phyloP scores from a whole-genome alignment of 2,329 filamentous ascomycete genomes.

The Polytolypa hystricis region DNA sequence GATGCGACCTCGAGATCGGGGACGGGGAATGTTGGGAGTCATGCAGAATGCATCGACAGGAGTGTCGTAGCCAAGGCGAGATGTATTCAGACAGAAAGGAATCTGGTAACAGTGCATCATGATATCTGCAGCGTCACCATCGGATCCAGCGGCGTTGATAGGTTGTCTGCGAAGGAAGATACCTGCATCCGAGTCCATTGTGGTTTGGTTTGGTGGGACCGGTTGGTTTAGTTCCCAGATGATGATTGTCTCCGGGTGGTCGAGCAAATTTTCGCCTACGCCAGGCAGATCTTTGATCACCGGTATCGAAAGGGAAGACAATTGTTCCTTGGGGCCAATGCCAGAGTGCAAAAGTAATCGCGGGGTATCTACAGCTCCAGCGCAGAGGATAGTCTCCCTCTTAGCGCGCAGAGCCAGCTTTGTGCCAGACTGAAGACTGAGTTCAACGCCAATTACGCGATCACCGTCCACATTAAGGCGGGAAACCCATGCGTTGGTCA shows the following conservation, averaged over 20 bases:
- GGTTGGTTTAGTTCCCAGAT: conserved; percentile 72
- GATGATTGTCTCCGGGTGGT: conserved; percentile 56
- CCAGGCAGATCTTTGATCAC: conserved; percentile 50
- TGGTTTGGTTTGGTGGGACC: conserved; percentile 68
- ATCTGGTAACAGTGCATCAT: conserved; percentile 99
- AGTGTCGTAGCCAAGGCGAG: conserved; percentile 62
- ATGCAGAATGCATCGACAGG: conserved; percentile 78
- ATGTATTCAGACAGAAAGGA: conserved; percentile 78
- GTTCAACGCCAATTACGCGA: conserved; percentile 60
- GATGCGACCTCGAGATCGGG: conserved; percentile 64
- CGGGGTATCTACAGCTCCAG: conserved; percentile 72
- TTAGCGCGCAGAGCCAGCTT: conserved; percentile 49
- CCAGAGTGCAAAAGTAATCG: conserved; percentile 49
- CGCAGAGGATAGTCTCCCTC: conserved; percentile 67
- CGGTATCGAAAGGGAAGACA: conserved; percentile 43
- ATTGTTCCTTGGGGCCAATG: conserved; percentile 42
- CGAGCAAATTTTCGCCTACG: conserved; percentile 53
- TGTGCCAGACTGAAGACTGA: conserved; percentile 52
- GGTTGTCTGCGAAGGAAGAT: conserved; percentile 75
- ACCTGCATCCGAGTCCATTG: conserved; percentile 82
- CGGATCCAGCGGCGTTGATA: conserved; percentile 55
- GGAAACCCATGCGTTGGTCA: conserved; percentile 81
- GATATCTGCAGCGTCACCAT: conserved; percentile 68
- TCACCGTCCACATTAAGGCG: conserved; percentile 62
- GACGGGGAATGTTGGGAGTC: conserved; percentile 81